Conservation (phyloP, 1,139 yeast species). For the Eremothecium gossypii region DNA sequence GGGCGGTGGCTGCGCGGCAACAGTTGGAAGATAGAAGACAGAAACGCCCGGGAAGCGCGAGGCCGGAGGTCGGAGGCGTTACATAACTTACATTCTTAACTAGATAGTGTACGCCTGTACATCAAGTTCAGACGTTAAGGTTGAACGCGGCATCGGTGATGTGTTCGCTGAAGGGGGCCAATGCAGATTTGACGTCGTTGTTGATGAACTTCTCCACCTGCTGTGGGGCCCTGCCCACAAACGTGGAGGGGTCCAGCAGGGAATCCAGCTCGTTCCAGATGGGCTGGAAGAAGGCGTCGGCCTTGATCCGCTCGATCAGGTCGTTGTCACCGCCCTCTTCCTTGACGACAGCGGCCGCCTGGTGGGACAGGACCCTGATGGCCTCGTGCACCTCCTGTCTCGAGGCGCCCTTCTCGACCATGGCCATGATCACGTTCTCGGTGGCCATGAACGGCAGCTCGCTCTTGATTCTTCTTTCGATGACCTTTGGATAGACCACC, state of each 20-base stretch:
- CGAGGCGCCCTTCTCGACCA: constrained; percentile 96
- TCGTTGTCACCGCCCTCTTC: constrained; percentile 99
- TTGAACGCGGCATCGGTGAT: constrained; percentile 59
- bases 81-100: no score
- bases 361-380: constrained; percentile 92
- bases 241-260: constrained; percentile 83
- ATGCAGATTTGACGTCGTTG: constrained; percentile 75
- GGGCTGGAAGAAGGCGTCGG: constrained; percentile 78
- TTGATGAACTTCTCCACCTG: constrained; percentile 91
- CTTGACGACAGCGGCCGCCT: constrained; percentile 94
- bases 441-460: constrained; percentile 99
- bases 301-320: constrained; percentile 77
- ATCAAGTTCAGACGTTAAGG: constrained; percentile 38
- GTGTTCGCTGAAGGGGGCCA: constrained; percentile 53
- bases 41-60: no score
- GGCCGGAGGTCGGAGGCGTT: no score
- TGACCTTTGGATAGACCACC: constrained; percentile 97
- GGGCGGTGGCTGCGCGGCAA: no score
- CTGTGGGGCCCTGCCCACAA: constrained; percentile 97
- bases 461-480: constrained; percentile 87
- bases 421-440: constrained; percentile 97
- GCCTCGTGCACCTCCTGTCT: constrained; percentile 98
- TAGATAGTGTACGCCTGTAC: no score
- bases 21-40: no score
- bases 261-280: constrained; percentile 74